These are phyloP conservation scores for Pistacia atlantica DNA, from an alignment of 345 rosid species.

Conservation along the genomic window DNA sequence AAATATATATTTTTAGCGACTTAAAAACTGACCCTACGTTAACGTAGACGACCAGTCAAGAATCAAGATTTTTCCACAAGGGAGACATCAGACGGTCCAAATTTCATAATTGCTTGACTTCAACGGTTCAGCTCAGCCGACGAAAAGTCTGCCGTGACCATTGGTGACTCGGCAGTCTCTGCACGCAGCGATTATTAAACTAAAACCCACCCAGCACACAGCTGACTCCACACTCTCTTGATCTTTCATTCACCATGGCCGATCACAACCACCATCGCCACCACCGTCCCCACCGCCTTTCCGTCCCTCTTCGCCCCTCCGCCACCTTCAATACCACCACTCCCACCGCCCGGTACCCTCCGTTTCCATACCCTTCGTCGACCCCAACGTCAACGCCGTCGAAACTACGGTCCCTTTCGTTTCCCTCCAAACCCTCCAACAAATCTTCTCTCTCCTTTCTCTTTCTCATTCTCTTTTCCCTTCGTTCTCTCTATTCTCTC, in stretches of 20 bases:
- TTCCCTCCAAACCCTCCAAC: conserved; percentile 29
- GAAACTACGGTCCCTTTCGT: conserved; percentile 37
- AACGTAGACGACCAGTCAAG: no score
- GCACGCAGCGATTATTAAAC: no score
- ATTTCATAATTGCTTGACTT: no score
- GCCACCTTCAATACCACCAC: conserved; percentile 15
- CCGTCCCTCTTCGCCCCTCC: conserved; percentile 50
- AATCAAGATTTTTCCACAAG: no score
- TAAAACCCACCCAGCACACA: background rate
- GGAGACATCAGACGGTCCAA: no score
- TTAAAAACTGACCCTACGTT: no score
- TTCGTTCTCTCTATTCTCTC: conserved; percentile 59
- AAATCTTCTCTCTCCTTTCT: conserved; percentile 47
- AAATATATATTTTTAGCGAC: no score
- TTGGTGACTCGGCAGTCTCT: background rate
- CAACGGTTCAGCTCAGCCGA: background rate
- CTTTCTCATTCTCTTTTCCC: conserved; percentile 54
- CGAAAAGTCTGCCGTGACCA: background rate
- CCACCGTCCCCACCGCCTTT: conserved; percentile 73
- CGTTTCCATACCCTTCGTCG: conserved; percentile 36
- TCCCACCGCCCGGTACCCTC: conserved; percentile 35
- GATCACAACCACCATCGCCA: conserved; percentile 59
- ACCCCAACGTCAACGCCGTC: conserved; percentile 78
- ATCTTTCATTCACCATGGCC: conserved; percentile 39
- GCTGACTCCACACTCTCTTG: background rate